Base-by-base conservation (phyloP, 2,329 filamentous ascomycete species). In the Apiospora phragmitis region DNA sequence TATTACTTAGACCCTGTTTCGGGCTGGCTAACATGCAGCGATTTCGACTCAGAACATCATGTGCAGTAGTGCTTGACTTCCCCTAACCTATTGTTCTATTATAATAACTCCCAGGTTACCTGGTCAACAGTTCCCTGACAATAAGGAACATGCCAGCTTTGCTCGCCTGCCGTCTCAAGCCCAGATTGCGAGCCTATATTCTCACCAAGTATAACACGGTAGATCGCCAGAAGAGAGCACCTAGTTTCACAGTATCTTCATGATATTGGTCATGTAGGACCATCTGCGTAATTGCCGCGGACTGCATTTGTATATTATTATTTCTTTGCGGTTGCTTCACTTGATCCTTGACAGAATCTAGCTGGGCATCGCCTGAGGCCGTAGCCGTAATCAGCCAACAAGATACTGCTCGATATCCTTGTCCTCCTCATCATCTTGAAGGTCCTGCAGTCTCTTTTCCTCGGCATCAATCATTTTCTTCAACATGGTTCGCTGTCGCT, bases 321-420 rank as follows among this genome's bases (percentile, higher is more conserved):
- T 62, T 62, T 12, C 9, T 62, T n/a, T 35, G 32, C 55, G 32
- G 8, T 14, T 62, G 55, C 18, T n/a, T n/a, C 16, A 29, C 55
- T n/a, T 8, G 9, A 35, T 32, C 32, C 29, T 38, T 14, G 32
- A 29, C 18, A n/a, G 55, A 6, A 62, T 2, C 8, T n/a, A 18
- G 29, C 1, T 18, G 21, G 18, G 55, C 32, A 21, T n/a, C 32
- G 9, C 21, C 32, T 62, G 32, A n/a, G 14, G 55, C 8, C 9
- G 32, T 38, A 38, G 32, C 29, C 32, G 26, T 12, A 21, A 67
- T 29, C 24, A 67, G 65, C 71, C 76, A 41, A 77, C 85, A 79
- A 94, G 80, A 76, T 92, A 89, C 81, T 94, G 91, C 78, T 90
- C 88, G 75, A 95, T 92, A 79, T 94, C 92, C 82, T 92, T 92